A percentile compares a stretch with the other conserved stretches of the same genome.
Conservation (phyloP, 192 early-diverging fungal genomes). For the Lobosporangium transversale region DNA sequence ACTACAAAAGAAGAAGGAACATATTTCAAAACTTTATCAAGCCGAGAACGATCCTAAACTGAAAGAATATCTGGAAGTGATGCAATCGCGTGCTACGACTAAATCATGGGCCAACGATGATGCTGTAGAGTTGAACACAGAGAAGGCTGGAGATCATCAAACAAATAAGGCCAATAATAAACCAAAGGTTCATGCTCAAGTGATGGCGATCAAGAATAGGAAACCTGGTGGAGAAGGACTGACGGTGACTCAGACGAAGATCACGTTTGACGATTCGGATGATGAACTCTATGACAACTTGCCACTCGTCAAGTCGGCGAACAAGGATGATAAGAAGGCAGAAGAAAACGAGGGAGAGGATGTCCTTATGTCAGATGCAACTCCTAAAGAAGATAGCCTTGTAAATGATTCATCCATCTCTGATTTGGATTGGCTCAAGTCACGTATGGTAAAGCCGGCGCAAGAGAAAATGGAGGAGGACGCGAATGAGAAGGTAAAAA, state of each 20-base stretch:
- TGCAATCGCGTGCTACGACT: slow-evolving; percentile 80
- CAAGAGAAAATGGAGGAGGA: slow-evolving; percentile 23
- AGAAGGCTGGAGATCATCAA: slow-evolving; percentile 49
- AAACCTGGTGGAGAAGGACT: slow-evolving; percentile 72
- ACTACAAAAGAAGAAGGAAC: slow-evolving; percentile 60
- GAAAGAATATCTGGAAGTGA: slow-evolving; percentile 89
- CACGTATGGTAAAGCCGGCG: slow-evolving; percentile 66
- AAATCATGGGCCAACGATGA: slow-evolving; percentile 97
- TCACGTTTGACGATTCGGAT: slow-evolving; percentile 74
- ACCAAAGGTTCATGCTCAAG: slow-evolving; percentile 52
- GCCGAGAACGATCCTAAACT: slow-evolving; percentile 84
- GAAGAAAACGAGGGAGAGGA: slow-evolving; percentile 57
- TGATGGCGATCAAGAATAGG: slow-evolving; percentile 59
- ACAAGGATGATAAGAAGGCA: slow-evolving; percentile 54
- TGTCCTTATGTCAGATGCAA: slow-evolving; percentile 61
- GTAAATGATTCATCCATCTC: slow-evolving; percentile 56
- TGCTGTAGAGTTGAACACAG: slow-evolving; percentile 48
- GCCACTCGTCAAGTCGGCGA: slow-evolving; percentile 55
- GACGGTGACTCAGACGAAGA: slow-evolving; percentile 67
- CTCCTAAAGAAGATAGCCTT: slow-evolving; percentile 55
- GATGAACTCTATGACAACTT: slow-evolving; percentile 83
- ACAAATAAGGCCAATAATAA: slow-evolving; percentile 33
- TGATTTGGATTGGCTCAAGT: slow-evolving; percentile 75
- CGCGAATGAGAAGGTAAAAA: slow-evolving; percentile 1
- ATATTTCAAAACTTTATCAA: slow-evolving; percentile 58